Evolutionary conservation across 1,284 basidiomycete genomes (phyloP), one percentile per base, ranked within the genome.

Genomic region (Leccinum fallax): DNA sequence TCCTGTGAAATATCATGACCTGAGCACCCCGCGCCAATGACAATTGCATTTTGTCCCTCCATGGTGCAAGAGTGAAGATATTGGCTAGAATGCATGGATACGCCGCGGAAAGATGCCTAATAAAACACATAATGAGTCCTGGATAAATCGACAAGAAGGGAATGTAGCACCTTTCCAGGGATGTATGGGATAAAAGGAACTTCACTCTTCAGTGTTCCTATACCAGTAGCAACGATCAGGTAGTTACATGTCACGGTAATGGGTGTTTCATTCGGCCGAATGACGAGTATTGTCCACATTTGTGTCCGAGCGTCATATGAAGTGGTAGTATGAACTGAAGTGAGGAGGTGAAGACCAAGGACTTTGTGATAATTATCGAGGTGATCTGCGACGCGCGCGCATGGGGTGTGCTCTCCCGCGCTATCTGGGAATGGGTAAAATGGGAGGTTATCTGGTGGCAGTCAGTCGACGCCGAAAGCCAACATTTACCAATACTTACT

Each of bases 1-100:
- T 66, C 65, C 48, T 66, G 65, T 11, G 65, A 63, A 28, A 66
- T 66, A 51, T 66, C 65, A 28, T 66, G 65, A 19, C 66, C 65
- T 11, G 65, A 67, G 34, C 65, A 66, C 10, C 65, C 65, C 10
- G 55, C 62, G 2, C 65, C 64, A 19, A 65, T 21, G 11, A 65
- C 57, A 4, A 61, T 60, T 3, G 58, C 66, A 30, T 65, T 61
- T 21, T 34, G 58, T 9, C 53, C 40, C 15, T 49, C 4, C 4
- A 13, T 3, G 16, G 28, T n/a, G 34, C 19, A 30, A 4, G 65
- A 60, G 19, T 56, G 32, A 9, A n/a, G 55, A 30, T 60, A 66
- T 34, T 64, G 19, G 49, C 55, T 64, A 24, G 65, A 64, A 57
- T 66, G 64, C n/a, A 61, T 26, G 52, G 43, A 61, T 5, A 24